Conservation (phyloP, 352 stramenopile genomes). For the Chrysophaeum taylorii region DNA sequence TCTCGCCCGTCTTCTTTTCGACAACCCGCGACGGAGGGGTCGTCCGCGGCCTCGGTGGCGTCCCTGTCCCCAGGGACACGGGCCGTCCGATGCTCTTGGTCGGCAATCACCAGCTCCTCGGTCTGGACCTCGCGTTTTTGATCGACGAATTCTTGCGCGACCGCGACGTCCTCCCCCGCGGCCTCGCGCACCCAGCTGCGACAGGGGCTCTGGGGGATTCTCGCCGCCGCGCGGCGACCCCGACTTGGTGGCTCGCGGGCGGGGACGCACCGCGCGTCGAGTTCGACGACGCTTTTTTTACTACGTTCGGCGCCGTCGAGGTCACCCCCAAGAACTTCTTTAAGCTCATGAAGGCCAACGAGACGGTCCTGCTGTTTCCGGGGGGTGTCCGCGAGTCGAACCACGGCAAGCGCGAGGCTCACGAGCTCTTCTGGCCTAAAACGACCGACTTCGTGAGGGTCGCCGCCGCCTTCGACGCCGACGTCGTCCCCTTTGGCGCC, state of each 20-base stretch:
- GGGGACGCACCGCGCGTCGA: no score
- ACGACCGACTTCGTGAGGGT: conserved; percentile 59
- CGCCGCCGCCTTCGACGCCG: conserved; percentile 55
- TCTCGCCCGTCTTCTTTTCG: conserved; percentile 11
- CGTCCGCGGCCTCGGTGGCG: conserved; percentile 12
- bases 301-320: conserved; percentile 49
- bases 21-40: background rate
- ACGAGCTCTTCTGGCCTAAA: conserved; percentile 61
- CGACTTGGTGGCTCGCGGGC: no score
- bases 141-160: conserved; percentile 22
- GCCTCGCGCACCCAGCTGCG: conserved; percentile 10
- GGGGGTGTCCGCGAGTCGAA: conserved; percentile 53
- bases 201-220: background rate
- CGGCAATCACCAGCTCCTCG: conserved; percentile 33
- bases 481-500: conserved; percentile 54
- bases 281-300: conserved; percentile 23
- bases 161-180: background rate
- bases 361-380: conserved; percentile 56
- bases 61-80: conserved; percentile 16
- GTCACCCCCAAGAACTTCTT: conserved; percentile 62
- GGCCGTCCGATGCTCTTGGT: conserved; percentile 27
- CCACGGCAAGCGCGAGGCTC: conserved; percentile 48
- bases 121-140: conserved; percentile 25
- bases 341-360: conserved; percentile 46
- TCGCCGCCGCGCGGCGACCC: background rate